Evolutionary conservation across 2,329 filamentous ascomycete genomes (phyloP).

Genomic region (Elsinoe arachidis): DNA sequence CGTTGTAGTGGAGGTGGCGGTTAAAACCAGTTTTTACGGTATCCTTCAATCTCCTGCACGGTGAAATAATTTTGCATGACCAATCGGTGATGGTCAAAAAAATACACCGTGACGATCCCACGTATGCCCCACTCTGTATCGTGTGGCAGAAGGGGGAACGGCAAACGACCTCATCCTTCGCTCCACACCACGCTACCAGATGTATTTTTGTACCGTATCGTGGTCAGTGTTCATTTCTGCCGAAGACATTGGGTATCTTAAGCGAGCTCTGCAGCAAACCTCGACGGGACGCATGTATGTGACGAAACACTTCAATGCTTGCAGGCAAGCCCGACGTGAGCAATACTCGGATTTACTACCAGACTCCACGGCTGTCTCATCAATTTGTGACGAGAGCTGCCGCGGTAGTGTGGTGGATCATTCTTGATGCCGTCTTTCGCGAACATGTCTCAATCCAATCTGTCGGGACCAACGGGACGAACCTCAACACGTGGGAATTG

Average conservation of each 20-base stretch:
- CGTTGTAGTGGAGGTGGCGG: too few relatives aligned
- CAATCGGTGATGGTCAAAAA: background rate
- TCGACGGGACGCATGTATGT: too few relatives aligned
- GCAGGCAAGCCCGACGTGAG: too few relatives aligned
- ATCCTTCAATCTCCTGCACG: background rate
- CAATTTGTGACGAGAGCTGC: too few relatives aligned
- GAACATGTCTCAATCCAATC: background rate
- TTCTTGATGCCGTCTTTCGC: background rate
- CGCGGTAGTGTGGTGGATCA: too few relatives aligned
- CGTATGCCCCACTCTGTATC: background rate
- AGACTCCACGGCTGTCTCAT: too few relatives aligned
- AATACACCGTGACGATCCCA: background rate
- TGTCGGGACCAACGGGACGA: constrained; percentile 3
- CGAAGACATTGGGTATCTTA: background rate
- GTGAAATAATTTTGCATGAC: constrained; percentile 6
- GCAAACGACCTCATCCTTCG: background rate
- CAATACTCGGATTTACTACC: too few relatives aligned
- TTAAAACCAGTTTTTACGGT: background rate
- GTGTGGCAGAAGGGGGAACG: background rate
- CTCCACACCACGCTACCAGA: background rate
- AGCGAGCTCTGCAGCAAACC: background rate
- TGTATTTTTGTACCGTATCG: background rate
- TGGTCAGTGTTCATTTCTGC: background rate
- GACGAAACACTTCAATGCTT: too few relatives aligned
- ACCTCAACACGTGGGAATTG: constrained; percentile 3